Base-by-base conservation (phyloP, 2,329 filamentous ascomycete species). In the Verticillium nonalfalfae region DNA sequence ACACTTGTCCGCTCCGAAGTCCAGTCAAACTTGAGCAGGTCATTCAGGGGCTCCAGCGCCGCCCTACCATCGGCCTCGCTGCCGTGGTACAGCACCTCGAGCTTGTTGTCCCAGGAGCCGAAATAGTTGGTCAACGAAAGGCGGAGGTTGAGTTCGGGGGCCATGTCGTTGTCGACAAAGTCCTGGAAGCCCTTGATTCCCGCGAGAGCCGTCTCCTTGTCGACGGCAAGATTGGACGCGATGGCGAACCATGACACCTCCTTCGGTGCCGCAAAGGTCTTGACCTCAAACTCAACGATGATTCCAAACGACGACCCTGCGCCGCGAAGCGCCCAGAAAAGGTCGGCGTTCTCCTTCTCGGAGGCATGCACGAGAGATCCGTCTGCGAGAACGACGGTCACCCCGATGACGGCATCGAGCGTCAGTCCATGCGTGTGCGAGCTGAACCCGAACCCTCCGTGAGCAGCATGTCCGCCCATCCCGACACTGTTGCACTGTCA, bases 281-380 rank as follows among this genome's bases (percentile, higher is more conserved):
- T 69, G 66, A 78, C 74, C 61, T 71, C 69, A 66, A 77, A 76
- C 38, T 71, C 70, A 6, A 71, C 68, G 13, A 77, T 74, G 60
- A 79, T 71, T 21, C 75, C 77, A 61, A 78, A 78, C 11, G 74
- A 77, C 13, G 74, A 73, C 3, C 75, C 77, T 1, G 76, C 75
- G 15, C 77, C 77, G 9, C 74, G 73, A 13, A 79, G 60, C 9
- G 76, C 77, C 76, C 76, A 79, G 68, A 77, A 78, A 9, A 79
- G 70, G 35, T 79, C 76, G 0, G 64, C 35, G 64, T 79, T 74
- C 61, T 74, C 70, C 2, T 66, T 69, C 11, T 67, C 64, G 18
- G 73, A 76, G 14, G 65, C 64, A 38, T 70, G 65, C 4, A 75
- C 71, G 1, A 72, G 62, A 4, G 68, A 70, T 7, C 67, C 66